A percentile compares a stretch with the other conserved stretches of the same genome.
These are phyloP conservation scores for Brassica napus DNA, from an alignment of 345 rosid species.

Conservation along the genomic window DNA sequence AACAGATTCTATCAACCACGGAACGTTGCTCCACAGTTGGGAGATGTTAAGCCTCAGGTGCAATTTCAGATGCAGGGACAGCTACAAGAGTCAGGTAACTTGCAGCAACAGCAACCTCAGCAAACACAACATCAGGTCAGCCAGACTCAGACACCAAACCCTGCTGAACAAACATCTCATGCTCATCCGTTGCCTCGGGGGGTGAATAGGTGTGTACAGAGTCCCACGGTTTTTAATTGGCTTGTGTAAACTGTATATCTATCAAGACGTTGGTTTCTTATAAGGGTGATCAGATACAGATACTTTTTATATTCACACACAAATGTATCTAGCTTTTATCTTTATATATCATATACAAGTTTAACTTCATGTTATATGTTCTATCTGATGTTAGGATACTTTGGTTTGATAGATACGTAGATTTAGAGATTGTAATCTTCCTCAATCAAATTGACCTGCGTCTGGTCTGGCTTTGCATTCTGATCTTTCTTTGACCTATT, in stretches of 20 bases:
- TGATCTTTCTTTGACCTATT: background rate
- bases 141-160: slow-evolving; percentile 66
- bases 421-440: background rate
- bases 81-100: slow-evolving; percentile 32
- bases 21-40: slow-evolving; percentile 55
- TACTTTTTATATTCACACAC: background rate
- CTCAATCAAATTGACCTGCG: background rate
- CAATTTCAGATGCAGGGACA: slow-evolving; percentile 57
- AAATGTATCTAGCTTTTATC: slow-evolving; percentile 44
- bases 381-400: slow-evolving; percentile 14
- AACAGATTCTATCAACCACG: slow-evolving; percentile 75
- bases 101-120: slow-evolving; percentile 57
- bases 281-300: slow-evolving; percentile 24
- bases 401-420: background rate
- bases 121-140: slow-evolving; percentile 64
- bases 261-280: slow-evolving; percentile 41
- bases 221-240: slow-evolving; percentile 71
- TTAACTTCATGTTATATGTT: background rate
- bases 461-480: background rate
- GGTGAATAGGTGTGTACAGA: slow-evolving; percentile 98
- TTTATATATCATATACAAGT: too few relatives aligned
- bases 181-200: slow-evolving; percentile 85
- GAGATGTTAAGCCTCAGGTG: slow-evolving; percentile 62
- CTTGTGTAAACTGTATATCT: slow-evolving; percentile 51
- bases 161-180: slow-evolving; percentile 57